Base-by-base conservation (phyloP, 2,329 filamentous ascomycete genomes). In the Thielaviopsis populi region DNA sequence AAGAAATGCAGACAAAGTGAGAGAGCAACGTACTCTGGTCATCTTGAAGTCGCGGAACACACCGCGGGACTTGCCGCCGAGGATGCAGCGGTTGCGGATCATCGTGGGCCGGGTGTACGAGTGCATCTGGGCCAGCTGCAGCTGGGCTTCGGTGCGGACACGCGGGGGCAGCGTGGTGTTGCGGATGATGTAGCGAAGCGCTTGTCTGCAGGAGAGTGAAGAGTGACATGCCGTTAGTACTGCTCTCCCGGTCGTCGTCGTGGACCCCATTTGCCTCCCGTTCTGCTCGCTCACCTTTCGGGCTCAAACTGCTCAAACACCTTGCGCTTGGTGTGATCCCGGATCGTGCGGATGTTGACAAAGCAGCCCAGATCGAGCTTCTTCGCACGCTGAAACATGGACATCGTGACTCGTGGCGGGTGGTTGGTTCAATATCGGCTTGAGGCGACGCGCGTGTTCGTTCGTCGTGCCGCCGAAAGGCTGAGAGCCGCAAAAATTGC, bases 261-360 rank as follows among this genome's bases (percentile, higher is more conserved):
- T 37, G 5, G 33, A 37, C 5, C 33, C 33, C 33, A 1, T 8
- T 1, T 37, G 6, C 27, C 50, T n/a, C 40, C 22, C 17, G 8
- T 13, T 46, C 19, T 27, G 22, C 56, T 10, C 3, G 4, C 68
- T 68, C 79, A 95, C 91, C 92, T 87, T 77, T 96, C 88, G 3
- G 91, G 84, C 78, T 99, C 94, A 72, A 87, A 79, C 73, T 90
- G 80, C 72, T 87, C 88, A 71, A 91, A 96, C 66, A 91, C 89
- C 78, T 95, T 92, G 71, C 94, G 88, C 83, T 97, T 99, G 63
- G 91, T 91, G 78, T 97, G 90, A 75, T 99, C 94, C 70, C 94
- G 89, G 73, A 99, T 87, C 69, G 89, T 83, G 69, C 87, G 86
- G 73, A 87, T 83, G 72, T 96, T 96, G 77, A 95, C 75, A 72